These are phyloP conservation scores for Alternaria atra DNA, from an alignment of 2,329 filamentous ascomycete species.

Conservation along the genomic window DNA sequence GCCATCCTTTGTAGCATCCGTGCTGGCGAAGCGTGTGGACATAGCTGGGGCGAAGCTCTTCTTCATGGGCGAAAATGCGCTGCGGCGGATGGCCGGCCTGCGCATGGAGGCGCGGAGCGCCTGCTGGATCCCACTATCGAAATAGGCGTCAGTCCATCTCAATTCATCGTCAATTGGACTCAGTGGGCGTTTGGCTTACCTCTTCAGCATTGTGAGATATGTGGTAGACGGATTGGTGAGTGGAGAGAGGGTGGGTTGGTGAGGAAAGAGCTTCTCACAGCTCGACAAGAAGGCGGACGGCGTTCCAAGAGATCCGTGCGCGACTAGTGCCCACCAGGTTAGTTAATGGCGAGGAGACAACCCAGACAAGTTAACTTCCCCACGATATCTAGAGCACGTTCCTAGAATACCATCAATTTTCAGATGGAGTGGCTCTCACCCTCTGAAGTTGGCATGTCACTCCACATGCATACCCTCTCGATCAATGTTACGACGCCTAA, in stretches of 20 bases:
- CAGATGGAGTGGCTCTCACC: neutral
- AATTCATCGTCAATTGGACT: slow-evolving; percentile 51
- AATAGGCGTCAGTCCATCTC: slow-evolving; percentile 44
- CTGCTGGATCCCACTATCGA: slow-evolving; percentile 71
- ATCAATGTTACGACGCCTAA: neutral
- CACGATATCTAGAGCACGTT: neutral
- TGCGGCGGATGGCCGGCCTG: slow-evolving; percentile 61
- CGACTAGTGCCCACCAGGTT: slow-evolving; percentile 14
- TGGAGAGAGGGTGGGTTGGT: slow-evolving; percentile 40
- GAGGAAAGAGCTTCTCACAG: slow-evolving; percentile 30
- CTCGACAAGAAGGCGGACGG: slow-evolving; percentile 16
- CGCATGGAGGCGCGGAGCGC: slow-evolving; percentile 69
- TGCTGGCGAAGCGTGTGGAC: slow-evolving; percentile 69
- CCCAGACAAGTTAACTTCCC: neutral
- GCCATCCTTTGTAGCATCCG: slow-evolving; percentile 65
- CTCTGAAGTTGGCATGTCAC: neutral
- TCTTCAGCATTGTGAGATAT: slow-evolving; percentile 69
- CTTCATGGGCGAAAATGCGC: slow-evolving; percentile 65
- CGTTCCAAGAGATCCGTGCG: slow-evolving; percentile 16
- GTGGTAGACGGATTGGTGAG: slow-evolving; percentile 48
- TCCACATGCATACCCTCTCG: neutral
- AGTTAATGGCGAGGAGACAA: slow-evolving; percentile 3
- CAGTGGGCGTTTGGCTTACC: slow-evolving; percentile 54
- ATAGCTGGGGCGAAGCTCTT: slow-evolving; percentile 67
- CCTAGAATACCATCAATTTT: neutral